A percentile compares a stretch with the other conserved stretches of the same genome.
Evolutionary conservation across 345 rosid species (phyloP).

Genomic region (Melastoma malabathricum): DNA sequence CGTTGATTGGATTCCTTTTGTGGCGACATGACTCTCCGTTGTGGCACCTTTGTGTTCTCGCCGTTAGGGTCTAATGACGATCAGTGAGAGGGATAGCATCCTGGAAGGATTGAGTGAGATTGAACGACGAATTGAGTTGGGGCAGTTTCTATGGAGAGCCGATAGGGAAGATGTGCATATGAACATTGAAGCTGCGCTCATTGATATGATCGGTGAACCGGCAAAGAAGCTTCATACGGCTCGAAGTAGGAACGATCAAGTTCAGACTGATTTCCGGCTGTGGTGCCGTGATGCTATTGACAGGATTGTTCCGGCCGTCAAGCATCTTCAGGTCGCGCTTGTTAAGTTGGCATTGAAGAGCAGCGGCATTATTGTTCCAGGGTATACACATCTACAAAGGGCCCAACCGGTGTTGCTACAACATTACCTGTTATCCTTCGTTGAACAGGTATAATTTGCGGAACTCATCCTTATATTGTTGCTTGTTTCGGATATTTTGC

Average conservation of each 20-base stretch:
- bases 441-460: constrained; percentile 53
- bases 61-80: constrained; percentile 56
- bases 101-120: constrained; percentile 69
- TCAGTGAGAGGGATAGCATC: constrained; percentile 55
- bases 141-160: constrained; percentile 74
- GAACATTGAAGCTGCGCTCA: constrained; percentile 93
- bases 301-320: constrained; percentile 25
- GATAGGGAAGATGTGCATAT: constrained; percentile 94
- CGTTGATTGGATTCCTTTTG: constrained; percentile 3
- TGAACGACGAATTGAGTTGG: constrained; percentile 42
- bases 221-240: constrained; percentile 98
- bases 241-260: constrained; percentile 82
- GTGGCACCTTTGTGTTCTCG: neutral
- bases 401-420: constrained; percentile 87
- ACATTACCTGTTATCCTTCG: constrained; percentile 75
- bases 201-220: constrained; percentile 91
- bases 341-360: constrained; percentile 64
- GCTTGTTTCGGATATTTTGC: too few relatives aligned
- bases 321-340: constrained; percentile 47
- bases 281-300: constrained; percentile 97
- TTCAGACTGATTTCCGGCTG: constrained; percentile 71
- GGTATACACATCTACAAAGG: constrained; percentile 89
- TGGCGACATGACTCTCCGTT: neutral
- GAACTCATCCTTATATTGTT: too few relatives aligned
- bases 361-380: constrained; percentile 66